phyloP scores from a whole-genome alignment of 2,329 filamentous ascomycete genomes.

The Trichoderma polysporum region DNA sequence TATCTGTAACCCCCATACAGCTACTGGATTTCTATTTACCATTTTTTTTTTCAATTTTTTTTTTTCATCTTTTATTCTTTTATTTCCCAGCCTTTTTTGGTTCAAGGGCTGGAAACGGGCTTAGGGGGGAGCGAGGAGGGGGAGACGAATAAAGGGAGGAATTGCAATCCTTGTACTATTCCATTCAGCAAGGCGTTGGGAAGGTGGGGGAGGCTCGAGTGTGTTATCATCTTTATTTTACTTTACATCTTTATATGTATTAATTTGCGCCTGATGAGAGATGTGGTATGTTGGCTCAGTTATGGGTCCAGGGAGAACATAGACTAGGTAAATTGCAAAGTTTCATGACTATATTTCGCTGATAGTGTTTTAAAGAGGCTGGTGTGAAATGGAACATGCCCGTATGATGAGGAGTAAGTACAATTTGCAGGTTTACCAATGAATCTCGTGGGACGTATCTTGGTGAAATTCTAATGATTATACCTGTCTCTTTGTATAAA shows the following conservation, averaged over 20 bases:
- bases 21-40: neutral
- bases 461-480: no score
- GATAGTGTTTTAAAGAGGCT: neutral
- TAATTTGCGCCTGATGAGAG: conserved; percentile 12
- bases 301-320: neutral
- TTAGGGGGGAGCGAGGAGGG: neutral
- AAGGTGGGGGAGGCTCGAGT: neutral
- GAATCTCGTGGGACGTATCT: neutral
- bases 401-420: no score
- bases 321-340: conserved; percentile 10
- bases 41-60: neutral
- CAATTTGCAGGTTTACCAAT: neutral
- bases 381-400: neutral
- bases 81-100: neutral
- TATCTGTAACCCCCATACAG: conserved; percentile 65
- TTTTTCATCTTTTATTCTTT: neutral
- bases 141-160: neutral
- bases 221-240: neutral
- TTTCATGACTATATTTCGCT: neutral
- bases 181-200: conserved; percentile 17
- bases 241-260: neutral
- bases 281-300: neutral
- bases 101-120: neutral
- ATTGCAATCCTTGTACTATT: conserved; percentile 6
- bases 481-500: no score